Base-by-base conservation (phyloP, 2,329 filamentous ascomycete species). In the Fusarium kyushuense region DNA sequence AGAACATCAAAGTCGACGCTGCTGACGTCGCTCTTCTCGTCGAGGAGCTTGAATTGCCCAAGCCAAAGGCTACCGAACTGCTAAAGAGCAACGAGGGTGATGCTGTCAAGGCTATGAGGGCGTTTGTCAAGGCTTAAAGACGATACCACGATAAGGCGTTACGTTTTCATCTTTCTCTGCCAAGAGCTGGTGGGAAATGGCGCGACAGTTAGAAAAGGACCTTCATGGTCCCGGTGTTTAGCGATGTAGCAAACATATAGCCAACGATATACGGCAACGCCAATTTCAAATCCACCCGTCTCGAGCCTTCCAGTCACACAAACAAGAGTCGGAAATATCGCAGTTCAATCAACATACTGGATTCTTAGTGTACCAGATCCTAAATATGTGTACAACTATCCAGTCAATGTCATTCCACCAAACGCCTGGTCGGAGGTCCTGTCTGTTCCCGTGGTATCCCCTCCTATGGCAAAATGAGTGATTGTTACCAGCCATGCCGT, bases 41-140 rank as follows among this genome's bases (percentile, higher is more conserved):
- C 14, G 88, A 92, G 47, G 86, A 94, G 76, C 84, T 94, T 32
- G 92, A 95, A 64, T 76, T 95, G 35, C 80, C 86, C 2, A 94
- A 92, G 78, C 72, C 81, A 4, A 93, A 90, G 77, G 92, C 91
- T 3, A 94, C 90, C 3, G 92, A 95, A 63, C 78, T 95, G 51
- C 83, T 96, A 7, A 90, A 89, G 77, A 82, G 85, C 7, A 84
- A 94, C 72, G 90, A 93, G 49, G 92, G 92, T 4, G 85, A 93
- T 74, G 86, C 86, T 3, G 83, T 90, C 38, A 84, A 87, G 77
- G 91, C 91, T 2, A 86, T 95, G 82, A 84, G 79, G 60, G 87
- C 88, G 1, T 93, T 75, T 65, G 67, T 81, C 21, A 45, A 19
- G 17, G 70, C 54, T n/a, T 67, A 49, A 58, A 19, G 21, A 19